Base-by-base conservation (phyloP, 164 flowering plant species). In the Liquidambar formosana region DNA sequence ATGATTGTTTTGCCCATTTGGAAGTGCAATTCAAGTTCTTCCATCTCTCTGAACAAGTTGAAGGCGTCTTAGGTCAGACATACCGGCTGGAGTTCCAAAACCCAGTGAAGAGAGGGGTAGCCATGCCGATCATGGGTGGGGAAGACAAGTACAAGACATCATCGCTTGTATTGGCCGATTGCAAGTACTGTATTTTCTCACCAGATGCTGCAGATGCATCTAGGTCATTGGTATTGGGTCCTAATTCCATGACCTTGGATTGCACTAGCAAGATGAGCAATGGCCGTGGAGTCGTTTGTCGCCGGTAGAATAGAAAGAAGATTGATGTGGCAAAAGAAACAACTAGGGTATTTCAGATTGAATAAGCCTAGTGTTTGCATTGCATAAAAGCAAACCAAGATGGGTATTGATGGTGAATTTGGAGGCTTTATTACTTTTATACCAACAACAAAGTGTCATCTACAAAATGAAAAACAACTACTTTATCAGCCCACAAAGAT, bases 1-100 rank as follows among this genome's bases (percentile, higher is more conserved):
- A 92, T 65, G 82, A 92, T 76, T 87, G 95, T 53, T 92, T 88
- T 69, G 89, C 93, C 38, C 95, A 92, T 74, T 62, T 92, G 74
- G 93, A 89, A 63, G 85, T 89, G 18, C 90, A 86, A 64, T 92
- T 92, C 71, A 82, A 83, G 60, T 87, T 92, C 81, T 77, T 41
- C 43, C 76, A 78, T 38, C 72, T 89, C 10, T 84, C 93, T 4
- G 49, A 83, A 1, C 60, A 76, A 3, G 98, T 91, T 43, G 96
- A 89, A 64, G 98, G 96, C 10, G 85, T 93, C 52, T 80, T 93
- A 41, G 97, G 96, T 5, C 66, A 83, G 76, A 90, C 94, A 27
- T 90, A 90, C 75, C 78, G 75, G 72, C 88, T 84, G 0, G 95
- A 85, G 70, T 87, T 84, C 63, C 18, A 77, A 77, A 90, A 79